Conservation (phyloP, 257 asterid genomes). For the Craterostigma plantagineum region DNA sequence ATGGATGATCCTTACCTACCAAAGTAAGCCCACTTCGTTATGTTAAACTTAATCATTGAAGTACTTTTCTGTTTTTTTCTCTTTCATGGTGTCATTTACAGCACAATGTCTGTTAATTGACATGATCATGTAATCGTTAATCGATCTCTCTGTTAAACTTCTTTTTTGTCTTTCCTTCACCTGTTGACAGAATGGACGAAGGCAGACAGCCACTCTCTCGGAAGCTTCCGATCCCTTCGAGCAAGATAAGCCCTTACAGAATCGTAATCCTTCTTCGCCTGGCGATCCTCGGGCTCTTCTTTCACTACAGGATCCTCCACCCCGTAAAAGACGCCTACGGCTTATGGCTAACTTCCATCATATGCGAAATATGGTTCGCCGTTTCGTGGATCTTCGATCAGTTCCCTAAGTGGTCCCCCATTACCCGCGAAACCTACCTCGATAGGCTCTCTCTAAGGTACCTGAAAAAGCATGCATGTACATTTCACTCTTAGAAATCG, state of each 20-base stretch:
- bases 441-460: conserved; percentile 84
- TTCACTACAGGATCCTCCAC: conserved; percentile 76
- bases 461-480: not conserved
- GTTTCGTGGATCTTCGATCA: conserved; percentile 90
- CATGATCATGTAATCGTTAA: too few species aligned
- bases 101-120: too few species aligned
- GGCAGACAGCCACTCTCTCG: conserved; percentile 97
- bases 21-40: conserved; percentile 44
- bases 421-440: conserved; percentile 75
- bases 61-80: not conserved
- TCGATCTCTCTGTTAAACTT: not conserved
- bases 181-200: conserved; percentile 72
- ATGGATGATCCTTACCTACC: conserved; percentile 84
- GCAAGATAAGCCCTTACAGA: conserved; percentile 90
- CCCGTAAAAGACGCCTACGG: conserved; percentile 91
- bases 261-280: conserved; percentile 62
- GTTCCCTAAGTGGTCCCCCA: conserved; percentile 88
- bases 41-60: conserved; percentile 10
- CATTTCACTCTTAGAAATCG: too few species aligned
- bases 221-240: conserved; percentile 68
- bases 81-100: not conserved
- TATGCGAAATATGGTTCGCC: conserved; percentile 95
- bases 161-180: not conserved
- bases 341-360: conserved; percentile 78
- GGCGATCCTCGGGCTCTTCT: conserved; percentile 65